phyloP scores from a whole-genome alignment of 2,329 filamentous ascomycete species.

The Didymella arachidicola region DNA sequence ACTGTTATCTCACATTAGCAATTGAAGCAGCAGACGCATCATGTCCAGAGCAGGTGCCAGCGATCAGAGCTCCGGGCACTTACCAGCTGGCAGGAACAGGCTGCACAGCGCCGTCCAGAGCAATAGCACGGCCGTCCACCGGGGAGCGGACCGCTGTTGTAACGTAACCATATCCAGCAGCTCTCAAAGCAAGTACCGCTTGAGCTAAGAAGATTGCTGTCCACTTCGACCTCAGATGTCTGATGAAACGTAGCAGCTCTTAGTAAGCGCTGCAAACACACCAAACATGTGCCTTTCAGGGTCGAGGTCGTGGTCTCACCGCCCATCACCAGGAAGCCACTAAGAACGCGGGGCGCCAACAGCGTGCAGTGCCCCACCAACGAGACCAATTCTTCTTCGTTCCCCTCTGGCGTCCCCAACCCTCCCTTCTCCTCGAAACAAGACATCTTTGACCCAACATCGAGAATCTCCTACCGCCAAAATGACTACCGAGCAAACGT shows the following conservation, averaged over 20 bases:
- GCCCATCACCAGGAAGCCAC: slow-evolving; percentile 6
- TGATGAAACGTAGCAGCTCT: slow-evolving; percentile 22
- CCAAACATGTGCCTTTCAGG: slow-evolving; percentile 1
- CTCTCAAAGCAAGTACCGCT: slow-evolving; percentile 31
- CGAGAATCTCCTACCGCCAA: slow-evolving; percentile 42
- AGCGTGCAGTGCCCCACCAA: slow-evolving; percentile 36
- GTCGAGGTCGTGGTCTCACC: not conserved
- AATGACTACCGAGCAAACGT: slow-evolving; percentile 86
- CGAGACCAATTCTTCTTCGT: slow-evolving; percentile 28
- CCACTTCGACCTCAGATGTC: slow-evolving; percentile 16
- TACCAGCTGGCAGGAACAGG: slow-evolving; percentile 50
- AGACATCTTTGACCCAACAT: slow-evolving; percentile 49
- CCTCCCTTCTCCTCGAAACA: slow-evolving; percentile 57
- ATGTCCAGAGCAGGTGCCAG: not conserved
- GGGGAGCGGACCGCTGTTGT: slow-evolving; percentile 56
- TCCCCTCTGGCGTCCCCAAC: slow-evolving; percentile 33
- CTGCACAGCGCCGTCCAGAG: slow-evolving; percentile 45
- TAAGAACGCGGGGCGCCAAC: slow-evolving; percentile 21
- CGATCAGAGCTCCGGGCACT: slow-evolving; percentile 27
- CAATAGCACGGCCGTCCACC: slow-evolving; percentile 65
- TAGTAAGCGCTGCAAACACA: slow-evolving; percentile 21
- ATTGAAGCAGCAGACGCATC: no score
- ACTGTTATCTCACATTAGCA: slow-evolving; percentile 58
- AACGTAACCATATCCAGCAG: slow-evolving; percentile 41
- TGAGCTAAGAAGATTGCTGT: slow-evolving; percentile 12